Base-by-base conservation (phyloP, 768 basidiomycete genomes). In the Russula olivacea region DNA sequence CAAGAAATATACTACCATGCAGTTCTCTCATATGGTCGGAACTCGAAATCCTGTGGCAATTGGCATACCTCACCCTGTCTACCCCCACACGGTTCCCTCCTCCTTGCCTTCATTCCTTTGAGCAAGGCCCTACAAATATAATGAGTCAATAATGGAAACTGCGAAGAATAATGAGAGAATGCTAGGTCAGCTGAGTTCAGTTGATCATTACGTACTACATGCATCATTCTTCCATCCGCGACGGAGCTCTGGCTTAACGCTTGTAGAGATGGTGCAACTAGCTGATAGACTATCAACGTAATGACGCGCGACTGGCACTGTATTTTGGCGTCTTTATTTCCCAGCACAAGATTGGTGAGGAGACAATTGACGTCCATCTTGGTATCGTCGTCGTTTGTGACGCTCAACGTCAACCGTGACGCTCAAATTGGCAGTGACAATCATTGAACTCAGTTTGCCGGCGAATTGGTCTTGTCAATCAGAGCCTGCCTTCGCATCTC, bases 371-470 rank as follows among this genome's bases (percentile, higher is more conserved):
- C 28, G 17, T 40, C n/a, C 51, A 52, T 45, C 55, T 45, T 2
- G 28, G 36, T 10, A 11, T 15, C 36, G 50, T 47, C 41, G 12
- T 53, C 5, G 12, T 15, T 38, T 17, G 23, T 56, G 25, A 49
- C 63, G 58, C 63, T 56, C 63, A 56, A 21, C 45, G 63, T 64
- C 63, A 64, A 17, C 14, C 14, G 14, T 40, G 59, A 36, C 63
- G 59, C 63, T 59, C 53, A 32, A 49, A 60, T 55, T 60, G 52
- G 63, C 48, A 64, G 40, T 60, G 63, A 60, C 63, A 64, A 60
- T 64, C 63, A 60, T 60, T 64, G 63, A 64, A 64, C 54, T 64
- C 63, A 64, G 63, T 56, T 64, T 64, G 63, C 58, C 63, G 63
- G 51, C 32, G 53, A 64, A 60, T 64, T 50, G 54, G 48, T 56